Percentiles rank a stretch among this genome's conserved stretches.
phyloP scores from a whole-genome alignment of 2,329 filamentous ascomycete genomes.

The Cladosporium austrohemisphaericum region DNA sequence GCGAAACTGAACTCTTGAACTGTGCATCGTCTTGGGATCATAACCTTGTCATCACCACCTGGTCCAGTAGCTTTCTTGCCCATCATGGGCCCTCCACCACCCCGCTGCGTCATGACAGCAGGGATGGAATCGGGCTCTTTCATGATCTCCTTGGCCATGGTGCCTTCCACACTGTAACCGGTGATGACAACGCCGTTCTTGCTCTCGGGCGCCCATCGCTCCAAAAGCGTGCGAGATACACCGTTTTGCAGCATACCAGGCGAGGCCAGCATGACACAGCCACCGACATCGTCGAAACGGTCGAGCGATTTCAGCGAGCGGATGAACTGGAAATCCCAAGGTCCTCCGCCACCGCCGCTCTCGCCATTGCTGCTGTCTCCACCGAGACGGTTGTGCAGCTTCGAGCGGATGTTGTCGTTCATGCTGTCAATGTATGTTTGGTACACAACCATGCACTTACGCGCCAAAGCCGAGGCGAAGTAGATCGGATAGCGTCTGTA shows the following conservation, averaged over 20 bases:
- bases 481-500: constrained; percentile 92
- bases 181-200: constrained; percentile 99
- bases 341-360: constrained; percentile 62
- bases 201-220: constrained; percentile 92
- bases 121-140: constrained; percentile 93
- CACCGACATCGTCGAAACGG: constrained; percentile 90
- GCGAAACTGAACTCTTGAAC: constrained; percentile 95
- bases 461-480: constrained; percentile 90
- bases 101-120: constrained; percentile 70
- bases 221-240: constrained; percentile 85
- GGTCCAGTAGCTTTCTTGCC: constrained; percentile 40
- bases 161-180: constrained; percentile 96
- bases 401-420: constrained; percentile 97
- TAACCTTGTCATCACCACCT: constrained; percentile 65
- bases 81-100: constrained; percentile 22
- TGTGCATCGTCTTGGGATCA: constrained; percentile 88
- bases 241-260: constrained; percentile 98
- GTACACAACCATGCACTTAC: constrained; percentile 98
- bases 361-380: constrained; percentile 56
- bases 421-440: constrained; percentile 97
- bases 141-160: constrained; percentile 94
- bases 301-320: constrained; percentile 89
- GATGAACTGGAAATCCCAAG: constrained; percentile 96
- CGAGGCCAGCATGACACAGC: constrained; percentile 94
- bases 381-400: constrained; percentile 83